Conservation (phyloP, 31 red algal genomes). For the Asparagopsis taxiformis region DNA sequence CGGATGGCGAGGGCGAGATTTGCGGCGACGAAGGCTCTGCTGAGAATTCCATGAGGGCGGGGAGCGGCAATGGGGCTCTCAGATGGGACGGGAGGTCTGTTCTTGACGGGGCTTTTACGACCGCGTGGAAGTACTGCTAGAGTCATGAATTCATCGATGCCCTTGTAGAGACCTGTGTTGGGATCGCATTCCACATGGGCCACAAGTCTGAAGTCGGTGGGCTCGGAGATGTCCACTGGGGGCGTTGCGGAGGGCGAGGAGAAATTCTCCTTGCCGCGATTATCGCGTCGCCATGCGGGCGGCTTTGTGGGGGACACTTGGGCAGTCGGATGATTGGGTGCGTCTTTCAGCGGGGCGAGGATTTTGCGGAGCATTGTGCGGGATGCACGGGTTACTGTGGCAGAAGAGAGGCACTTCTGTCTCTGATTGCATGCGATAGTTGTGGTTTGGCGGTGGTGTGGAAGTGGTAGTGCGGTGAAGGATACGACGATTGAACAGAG, state of each 20-base stretch:
- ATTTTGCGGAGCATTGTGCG: constrained; percentile 47
- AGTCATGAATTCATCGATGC: constrained; percentile 68
- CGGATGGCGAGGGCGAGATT: no score
- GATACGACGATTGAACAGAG: no score
- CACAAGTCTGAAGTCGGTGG: constrained; percentile 35
- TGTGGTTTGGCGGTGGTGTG: no score
- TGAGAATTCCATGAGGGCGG: neutral
- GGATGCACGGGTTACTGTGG: neutral
- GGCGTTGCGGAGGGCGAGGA: neutral
- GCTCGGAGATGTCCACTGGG: constrained; percentile 28
- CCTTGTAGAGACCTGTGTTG: constrained; percentile 51
- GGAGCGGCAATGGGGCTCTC: neutral
- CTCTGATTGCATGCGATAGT: no score
- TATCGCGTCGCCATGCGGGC: constrained; percentile 4
- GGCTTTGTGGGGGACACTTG: neutral
- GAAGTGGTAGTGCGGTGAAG: no score
- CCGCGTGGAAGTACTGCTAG: constrained; percentile 46
- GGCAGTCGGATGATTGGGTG: constrained; percentile 5
- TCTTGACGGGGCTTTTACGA: constrained; percentile 27
- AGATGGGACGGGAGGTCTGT: neutral
- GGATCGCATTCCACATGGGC: constrained; percentile 62
- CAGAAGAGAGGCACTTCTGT: neutral
- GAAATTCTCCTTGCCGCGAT: constrained; percentile 37
- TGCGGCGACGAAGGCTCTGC: no score
- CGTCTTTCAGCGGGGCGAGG: constrained; percentile 51